phyloP scores from a whole-genome alignment of 2,329 filamentous ascomycete species.

The Monosporascus sp. region DNA sequence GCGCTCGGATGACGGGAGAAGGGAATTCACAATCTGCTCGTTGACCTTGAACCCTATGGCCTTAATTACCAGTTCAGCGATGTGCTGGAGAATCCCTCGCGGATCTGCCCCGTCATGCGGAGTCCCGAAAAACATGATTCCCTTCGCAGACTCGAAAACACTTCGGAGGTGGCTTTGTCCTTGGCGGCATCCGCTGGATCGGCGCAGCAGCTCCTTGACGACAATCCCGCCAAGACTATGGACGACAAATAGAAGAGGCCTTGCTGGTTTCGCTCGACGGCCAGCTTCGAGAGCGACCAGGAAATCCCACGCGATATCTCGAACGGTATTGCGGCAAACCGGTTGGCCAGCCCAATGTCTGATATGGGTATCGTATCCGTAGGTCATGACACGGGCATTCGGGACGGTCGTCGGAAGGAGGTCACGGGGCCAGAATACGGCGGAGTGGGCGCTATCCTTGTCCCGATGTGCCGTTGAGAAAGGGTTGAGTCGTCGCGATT shows the following conservation, averaged over 20 bases:
- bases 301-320: slow-evolving; percentile 29
- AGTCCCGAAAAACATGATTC: slow-evolving; percentile 29
- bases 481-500: background rate
- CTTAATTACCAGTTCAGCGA: slow-evolving; percentile 9
- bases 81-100: slow-evolving; percentile 14
- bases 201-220: slow-evolving; percentile 20
- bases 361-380: slow-evolving; percentile 24
- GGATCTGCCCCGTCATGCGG: slow-evolving; percentile 24
- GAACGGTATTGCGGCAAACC: slow-evolving; percentile 23
- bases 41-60: slow-evolving; percentile 19
- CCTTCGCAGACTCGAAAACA: slow-evolving; percentile 16
- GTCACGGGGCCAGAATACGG: background rate
- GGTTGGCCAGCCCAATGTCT: slow-evolving; percentile 17
- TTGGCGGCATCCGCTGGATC: slow-evolving; percentile 2
- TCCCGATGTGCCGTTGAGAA: background rate
- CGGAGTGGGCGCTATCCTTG: background rate
- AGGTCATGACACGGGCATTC: slow-evolving; percentile 19
- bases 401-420: slow-evolving; percentile 8
- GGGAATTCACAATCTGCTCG: slow-evolving; percentile 25
- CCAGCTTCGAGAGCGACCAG: slow-evolving; percentile 25
- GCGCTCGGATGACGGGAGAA: slow-evolving; percentile 27
- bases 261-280: slow-evolving; percentile 13
- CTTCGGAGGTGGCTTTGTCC: slow-evolving; percentile 4
- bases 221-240: slow-evolving; percentile 30
- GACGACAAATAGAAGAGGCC: slow-evolving; percentile 23